These are phyloP conservation scores for Chaetomium fimeti DNA, from an alignment of 495 filamentous ascomycete species.

Conservation along the genomic window DNA sequence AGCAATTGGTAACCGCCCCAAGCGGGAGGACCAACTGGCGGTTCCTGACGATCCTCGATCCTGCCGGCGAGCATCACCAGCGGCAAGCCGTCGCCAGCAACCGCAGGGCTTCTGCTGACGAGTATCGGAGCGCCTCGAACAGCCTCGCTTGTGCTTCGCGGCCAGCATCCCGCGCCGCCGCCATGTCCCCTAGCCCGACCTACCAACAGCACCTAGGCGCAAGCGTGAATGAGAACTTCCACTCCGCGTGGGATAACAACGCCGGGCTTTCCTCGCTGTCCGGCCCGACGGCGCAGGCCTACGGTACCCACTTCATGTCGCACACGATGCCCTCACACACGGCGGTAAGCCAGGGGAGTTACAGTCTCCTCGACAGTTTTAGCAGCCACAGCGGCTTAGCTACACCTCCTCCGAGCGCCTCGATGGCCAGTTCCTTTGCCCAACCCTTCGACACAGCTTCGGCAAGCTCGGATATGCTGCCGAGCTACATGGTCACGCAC, in stretches of 20 bases:
- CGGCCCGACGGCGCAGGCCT: slow-evolving; percentile 14
- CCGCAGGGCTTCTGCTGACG: slow-evolving; percentile 14
- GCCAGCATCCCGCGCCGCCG: slow-evolving; percentile 33
- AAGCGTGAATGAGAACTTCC: slow-evolving; percentile 48
- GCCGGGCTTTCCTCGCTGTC: slow-evolving; percentile 20
- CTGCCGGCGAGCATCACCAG: slow-evolving; percentile 47
- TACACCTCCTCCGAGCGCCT: slow-evolving; percentile 37
- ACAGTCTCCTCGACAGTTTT: slow-evolving; percentile 27
- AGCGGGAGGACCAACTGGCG: slow-evolving; percentile 43
- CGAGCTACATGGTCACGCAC: slow-evolving; percentile 19
- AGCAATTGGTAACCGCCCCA: slow-evolving; percentile 31
- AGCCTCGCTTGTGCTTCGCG: slow-evolving; percentile 11
- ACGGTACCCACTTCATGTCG: slow-evolving; percentile 24
- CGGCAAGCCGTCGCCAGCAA: slow-evolving; percentile 40
- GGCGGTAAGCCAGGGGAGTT: neutral
- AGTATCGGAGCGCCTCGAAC: slow-evolving; percentile 3
- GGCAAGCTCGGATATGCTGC: slow-evolving; percentile 11
- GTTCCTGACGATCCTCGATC: slow-evolving; percentile 50
- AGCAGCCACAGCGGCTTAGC: slow-evolving; percentile 29
- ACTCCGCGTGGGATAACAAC: slow-evolving; percentile 38
- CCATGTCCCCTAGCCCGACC: slow-evolving; percentile 48
- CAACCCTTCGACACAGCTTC: slow-evolving; percentile 26
- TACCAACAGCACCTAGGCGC: slow-evolving; percentile 45
- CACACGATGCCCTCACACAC: slow-evolving; percentile 5
- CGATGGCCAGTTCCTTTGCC: slow-evolving; percentile 29